Percentiles rank a stretch among this genome's conserved stretches.
Conservation (phyloP, 768 basidiomycete genomes). For the Ramaria sp. region DNA sequence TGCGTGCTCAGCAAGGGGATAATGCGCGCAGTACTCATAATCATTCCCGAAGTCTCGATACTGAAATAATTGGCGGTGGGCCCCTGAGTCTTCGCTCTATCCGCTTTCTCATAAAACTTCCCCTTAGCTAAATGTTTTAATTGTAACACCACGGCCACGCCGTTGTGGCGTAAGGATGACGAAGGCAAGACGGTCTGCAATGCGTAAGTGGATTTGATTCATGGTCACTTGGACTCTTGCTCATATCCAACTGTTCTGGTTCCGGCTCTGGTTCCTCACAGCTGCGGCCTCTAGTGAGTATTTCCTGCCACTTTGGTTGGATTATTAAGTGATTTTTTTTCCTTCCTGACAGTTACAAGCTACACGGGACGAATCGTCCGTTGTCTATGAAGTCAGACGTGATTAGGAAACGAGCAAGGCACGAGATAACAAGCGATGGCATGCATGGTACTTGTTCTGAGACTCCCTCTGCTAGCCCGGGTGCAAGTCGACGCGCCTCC, state of each 20-base stretch:
- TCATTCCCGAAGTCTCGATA: constrained; percentile 1
- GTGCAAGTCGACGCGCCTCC: constrained; percentile 62
- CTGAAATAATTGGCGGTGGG: constrained; percentile 6
- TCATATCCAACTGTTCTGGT: not conserved
- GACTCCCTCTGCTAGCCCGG: constrained; percentile 67
- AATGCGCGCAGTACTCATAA: constrained; percentile 30
- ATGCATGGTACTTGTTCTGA: constrained; percentile 35
- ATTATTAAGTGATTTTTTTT: constrained; percentile 11
- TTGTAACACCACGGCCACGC: constrained; percentile 82
- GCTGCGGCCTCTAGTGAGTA: constrained; percentile 68
- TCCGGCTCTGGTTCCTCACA: constrained; percentile 18
- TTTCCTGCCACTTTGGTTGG: not conserved
- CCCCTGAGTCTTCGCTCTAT: not conserved
- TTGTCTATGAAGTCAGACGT: constrained; percentile 90
- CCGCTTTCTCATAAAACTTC: not conserved
- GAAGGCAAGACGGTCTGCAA: constrained; percentile 89
- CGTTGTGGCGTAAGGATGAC: constrained; percentile 84
- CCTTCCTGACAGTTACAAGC: constrained; percentile 43
- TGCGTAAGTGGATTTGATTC: constrained; percentile 42
- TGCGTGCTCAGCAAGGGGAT: constrained; percentile 71
- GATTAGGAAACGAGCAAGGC: constrained; percentile 77
- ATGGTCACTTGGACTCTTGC: not conserved
- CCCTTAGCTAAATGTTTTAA: constrained; percentile 71
- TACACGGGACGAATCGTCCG: constrained; percentile 76
- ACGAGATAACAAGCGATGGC: constrained; percentile 57